phyloP scores from a whole-genome alignment of 495 filamentous ascomycete species.

The Podospora comata region DNA sequence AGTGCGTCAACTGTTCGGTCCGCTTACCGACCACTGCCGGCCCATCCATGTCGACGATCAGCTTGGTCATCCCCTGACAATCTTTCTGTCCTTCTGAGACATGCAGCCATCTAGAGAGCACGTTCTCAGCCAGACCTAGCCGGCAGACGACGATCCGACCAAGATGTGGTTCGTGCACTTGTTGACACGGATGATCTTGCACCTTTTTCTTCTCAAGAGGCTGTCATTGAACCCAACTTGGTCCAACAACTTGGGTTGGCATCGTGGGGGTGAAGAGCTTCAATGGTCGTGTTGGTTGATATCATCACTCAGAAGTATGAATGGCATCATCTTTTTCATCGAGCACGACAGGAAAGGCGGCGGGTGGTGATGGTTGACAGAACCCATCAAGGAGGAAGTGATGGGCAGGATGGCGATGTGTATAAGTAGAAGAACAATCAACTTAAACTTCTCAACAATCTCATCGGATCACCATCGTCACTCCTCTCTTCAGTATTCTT shows the following conservation, averaged over 20 bases:
- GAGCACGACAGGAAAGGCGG: conserved; percentile 19
- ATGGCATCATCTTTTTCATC: conserved; percentile 24
- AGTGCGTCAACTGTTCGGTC: background rate
- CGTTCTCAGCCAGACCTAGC: conserved; percentile 1
- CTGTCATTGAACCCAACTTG: background rate
- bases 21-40: background rate
- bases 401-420: background rate
- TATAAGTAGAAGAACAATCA: conserved; percentile 21
- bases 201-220: background rate
- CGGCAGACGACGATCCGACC: conserved; percentile 4
- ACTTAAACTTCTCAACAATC: conserved; percentile 16
- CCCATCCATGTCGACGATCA: background rate
- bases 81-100: conserved; percentile 6
- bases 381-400: background rate
- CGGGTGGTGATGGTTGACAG: background rate
- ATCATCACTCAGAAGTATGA: conserved; percentile 2
- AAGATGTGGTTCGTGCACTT: background rate
- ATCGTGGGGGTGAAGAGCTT: conserved; percentile 9
- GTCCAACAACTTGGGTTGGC: background rate
- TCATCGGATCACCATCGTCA: conserved; percentile 16
- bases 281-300: background rate
- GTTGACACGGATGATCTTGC: background rate
- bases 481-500: conserved; percentile 1
- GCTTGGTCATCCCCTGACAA: conserved; percentile 7
- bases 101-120: conserved; percentile 10